A percentile compares a stretch with the other conserved stretches of the same genome.
phyloP scores from a whole-genome alignment of 2,329 filamentous ascomycete genomes.

The Calonectria pseudoreteaudii region DNA sequence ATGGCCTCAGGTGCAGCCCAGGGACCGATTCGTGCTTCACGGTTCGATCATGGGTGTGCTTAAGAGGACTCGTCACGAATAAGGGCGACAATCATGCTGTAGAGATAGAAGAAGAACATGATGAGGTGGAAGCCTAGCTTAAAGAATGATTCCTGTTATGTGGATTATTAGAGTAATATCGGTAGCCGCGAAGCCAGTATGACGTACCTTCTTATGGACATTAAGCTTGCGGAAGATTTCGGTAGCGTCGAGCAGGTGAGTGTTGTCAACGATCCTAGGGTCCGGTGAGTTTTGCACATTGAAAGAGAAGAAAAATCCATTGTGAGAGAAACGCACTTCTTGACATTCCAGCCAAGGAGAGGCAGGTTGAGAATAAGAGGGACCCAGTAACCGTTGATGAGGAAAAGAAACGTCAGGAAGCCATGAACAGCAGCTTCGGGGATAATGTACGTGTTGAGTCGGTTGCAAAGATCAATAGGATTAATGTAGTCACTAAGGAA shows the following conservation, averaged over 20 bases:
- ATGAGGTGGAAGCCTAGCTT: conserved; percentile 98
- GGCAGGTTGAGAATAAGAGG: conserved; percentile 92
- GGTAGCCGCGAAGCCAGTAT: neutral
- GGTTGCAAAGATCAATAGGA: conserved; percentile 99
- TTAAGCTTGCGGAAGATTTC: conserved; percentile 99
- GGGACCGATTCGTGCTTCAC: conserved; percentile 26
- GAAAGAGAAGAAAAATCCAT: neutral
- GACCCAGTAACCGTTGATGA: conserved; percentile 99
- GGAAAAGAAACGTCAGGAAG: conserved; percentile 93
- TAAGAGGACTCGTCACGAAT: conserved; percentile 95
- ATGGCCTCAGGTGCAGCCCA: conserved; percentile 21
- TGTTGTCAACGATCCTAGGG: conserved; percentile 91
- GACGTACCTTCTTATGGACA: conserved; percentile 92
- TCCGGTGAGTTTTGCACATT: conserved; percentile 35
- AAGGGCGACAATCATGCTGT: conserved; percentile 97
- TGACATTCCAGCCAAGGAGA: conserved; percentile 91
- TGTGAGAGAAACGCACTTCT: conserved; percentile 79
- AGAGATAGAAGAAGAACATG: conserved; percentile 99
- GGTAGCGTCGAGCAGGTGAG: conserved; percentile 95
- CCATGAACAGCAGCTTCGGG: conserved; percentile 98
- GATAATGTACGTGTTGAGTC: conserved; percentile 99
- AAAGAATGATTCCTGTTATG: conserved; percentile 90
- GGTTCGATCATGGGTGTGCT: conserved; percentile 45
- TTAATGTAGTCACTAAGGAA: conserved; percentile 94
- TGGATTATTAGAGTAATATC: conserved; percentile 34